Percentiles rank a stretch among this genome's conserved stretches.
phyloP scores from a whole-genome alignment of 768 basidiomycete genomes.

The Pleurotus eryngii region DNA sequence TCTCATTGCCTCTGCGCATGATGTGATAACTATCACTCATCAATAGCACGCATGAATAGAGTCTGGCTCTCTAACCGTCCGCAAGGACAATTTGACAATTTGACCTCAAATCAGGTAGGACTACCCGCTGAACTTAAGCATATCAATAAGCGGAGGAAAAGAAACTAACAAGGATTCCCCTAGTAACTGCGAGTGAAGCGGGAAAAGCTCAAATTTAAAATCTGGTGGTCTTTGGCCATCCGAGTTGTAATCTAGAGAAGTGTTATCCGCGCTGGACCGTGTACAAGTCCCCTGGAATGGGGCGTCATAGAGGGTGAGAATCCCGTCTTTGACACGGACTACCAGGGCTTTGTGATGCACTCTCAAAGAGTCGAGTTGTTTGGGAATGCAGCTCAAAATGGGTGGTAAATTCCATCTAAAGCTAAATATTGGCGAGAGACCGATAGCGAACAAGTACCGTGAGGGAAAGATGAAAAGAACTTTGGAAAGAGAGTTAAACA shows the following conservation, averaged over 20 bases:
- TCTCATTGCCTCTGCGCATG: conserved; percentile 24
- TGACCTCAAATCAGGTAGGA: conserved; percentile 82
- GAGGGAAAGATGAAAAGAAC: conserved; percentile 83
- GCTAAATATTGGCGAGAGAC: conserved; percentile 81
- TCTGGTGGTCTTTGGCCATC: conserved; percentile 60
- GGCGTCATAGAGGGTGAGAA: conserved; percentile 76
- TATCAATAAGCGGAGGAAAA: conserved; percentile 90
- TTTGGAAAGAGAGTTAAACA: conserved; percentile 80
- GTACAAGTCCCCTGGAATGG: conserved; percentile 80
- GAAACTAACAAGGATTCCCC: conserved; percentile 89
- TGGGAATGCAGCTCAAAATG: conserved; percentile 83
- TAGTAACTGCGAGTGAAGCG: conserved; percentile 85
- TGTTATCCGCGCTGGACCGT: conserved; percentile 65
- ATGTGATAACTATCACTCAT: conserved; percentile 54
- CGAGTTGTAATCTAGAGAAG: conserved; percentile 82
- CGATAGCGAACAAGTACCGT: conserved; percentile 83
- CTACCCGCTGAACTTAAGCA: conserved; percentile 86
- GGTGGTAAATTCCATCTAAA: conserved; percentile 85
- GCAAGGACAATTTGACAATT: conserved; percentile 16
- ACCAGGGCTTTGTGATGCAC: conserved; percentile 41
- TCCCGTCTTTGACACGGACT: conserved; percentile 47
- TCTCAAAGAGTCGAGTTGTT: conserved; percentile 82
- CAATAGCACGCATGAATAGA: conserved; percentile 15
- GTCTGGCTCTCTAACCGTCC: conserved; percentile 11
- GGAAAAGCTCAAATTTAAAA: conserved; percentile 84